Base-by-base conservation (phyloP, 768 basidiomycete genomes). In the Psilocybe subaeruginosa region DNA sequence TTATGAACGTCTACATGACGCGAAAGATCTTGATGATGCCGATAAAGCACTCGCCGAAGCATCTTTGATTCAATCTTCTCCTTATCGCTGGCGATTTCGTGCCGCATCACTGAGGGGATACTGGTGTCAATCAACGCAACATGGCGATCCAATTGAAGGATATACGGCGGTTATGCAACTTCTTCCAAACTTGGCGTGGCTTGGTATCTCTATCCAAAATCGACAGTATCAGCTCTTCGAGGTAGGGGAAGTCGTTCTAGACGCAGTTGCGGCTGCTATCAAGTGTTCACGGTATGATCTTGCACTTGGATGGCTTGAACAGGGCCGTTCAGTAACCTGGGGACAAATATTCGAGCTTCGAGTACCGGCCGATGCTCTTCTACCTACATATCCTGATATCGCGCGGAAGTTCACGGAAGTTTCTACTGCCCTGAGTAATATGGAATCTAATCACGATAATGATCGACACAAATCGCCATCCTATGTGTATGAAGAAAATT, bases 251-350 rank as follows among this genome's bases (percentile, higher is more conserved):
- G 58, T 59, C 4, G 37, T 58, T n/a, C 6, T 49, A 33, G 53
- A 59, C 17, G 58, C 58, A 12, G 62, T 59, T 2, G 62, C 62
- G 4, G 62, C 62, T n/a, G 58, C 58, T 14, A 59, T 59, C 11
- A 8, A 43, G 11, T 33, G 35, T 52, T 17, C 29, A 1, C 39
- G 29, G 11, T 51, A 51, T 27, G 58, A 59, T 29, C 23, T 52
- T 14, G 58, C 58, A 5, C 19, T 57, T 7, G 62, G 59, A 39
- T 66, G 62, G 65, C 41, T 66, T 30, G 65, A 66, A 23, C 31
- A 56, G 19, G 65, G 65, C 17, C 65, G 65, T 3, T 66, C 58
- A 46, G 30, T 66, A 7, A 57, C 61, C 9, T 66, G 65, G 65
- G 55, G 33, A 11, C 65, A 66, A 43, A 43, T 64, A 4, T 55